Base-by-base conservation (phyloP, 371 early-diverging fungal genomes). In the Syncephalastrum monosporum region DNA sequence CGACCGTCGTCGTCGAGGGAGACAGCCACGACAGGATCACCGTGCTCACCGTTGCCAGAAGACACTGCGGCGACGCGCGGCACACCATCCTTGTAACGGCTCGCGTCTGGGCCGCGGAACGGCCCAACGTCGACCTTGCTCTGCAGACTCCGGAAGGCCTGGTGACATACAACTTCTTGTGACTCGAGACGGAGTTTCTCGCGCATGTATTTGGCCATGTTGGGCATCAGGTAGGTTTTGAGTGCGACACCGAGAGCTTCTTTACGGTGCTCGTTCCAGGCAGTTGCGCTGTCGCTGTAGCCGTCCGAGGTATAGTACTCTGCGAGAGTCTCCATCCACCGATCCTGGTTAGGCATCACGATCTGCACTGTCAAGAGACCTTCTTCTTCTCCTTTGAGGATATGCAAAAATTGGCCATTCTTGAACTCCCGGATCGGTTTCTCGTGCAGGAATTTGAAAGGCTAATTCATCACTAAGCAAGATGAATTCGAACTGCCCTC, bases 11-110 rank as follows among this genome's bases (percentile, higher is more conserved):
- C 90, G 59, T 92, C 88, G 3, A 97, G 63, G 56, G 84, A 86
- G 1, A 90, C 90, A 13, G 83, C 87, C 27, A 87, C 82, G 23
- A 89, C 80, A 0, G 93, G 81, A 44, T 89, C 90, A 17, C 82
- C 74, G 53, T 70, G 74, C 1, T 81, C 81, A 12, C 91, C 94
- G 33, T 88, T 89, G 21, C 94, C 94, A 69, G 91, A 91, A 4
- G 89, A 90, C 3, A 96, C 79, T 2, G 94, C 84, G 17, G 94
- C 73, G 3, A 96, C 93, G 42, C 91, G 84, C n/a, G 93, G 91
- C 10, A 79, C 49, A 16, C 75, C 79, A 49, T 79, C 77, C 53
- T 80, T 72, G 46, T 56, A 71, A 3, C 69, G 66, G 33, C 65
- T 65, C 0, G 65, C 69, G 67, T 83, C 76, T 29, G 72, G 70